A percentile compares a stretch with the other conserved stretches of the same genome.
Conservation (phyloP, 805 yeast species). For the Lipomyces oligophaga region DNA sequence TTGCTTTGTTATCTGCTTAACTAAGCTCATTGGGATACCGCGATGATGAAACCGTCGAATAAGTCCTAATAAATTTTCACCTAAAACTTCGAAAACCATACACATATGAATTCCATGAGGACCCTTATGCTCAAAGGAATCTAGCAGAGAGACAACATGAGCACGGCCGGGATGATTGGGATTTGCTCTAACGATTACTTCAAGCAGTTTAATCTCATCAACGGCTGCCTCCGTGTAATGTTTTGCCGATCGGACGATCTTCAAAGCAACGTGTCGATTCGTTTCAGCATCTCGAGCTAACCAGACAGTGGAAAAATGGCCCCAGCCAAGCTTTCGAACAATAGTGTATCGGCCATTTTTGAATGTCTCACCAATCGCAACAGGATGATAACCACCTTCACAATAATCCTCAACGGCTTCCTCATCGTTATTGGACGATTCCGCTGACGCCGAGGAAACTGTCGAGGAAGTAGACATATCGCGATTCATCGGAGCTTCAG, state of each 20-base stretch:
- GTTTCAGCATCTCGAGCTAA: constrained; percentile 56
- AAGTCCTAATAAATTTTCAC: constrained; percentile 84
- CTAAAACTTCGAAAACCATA: constrained; percentile 96
- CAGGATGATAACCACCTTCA: constrained; percentile 95
- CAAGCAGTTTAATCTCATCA: constrained; percentile 82
- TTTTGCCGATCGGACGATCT: constrained; percentile 84
- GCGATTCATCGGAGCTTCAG: constrained; percentile 5
- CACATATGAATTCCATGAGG: constrained; percentile 91
- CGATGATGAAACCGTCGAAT: constrained; percentile 73
- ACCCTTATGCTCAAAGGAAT: constrained; percentile 80
- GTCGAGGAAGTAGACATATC: constrained; percentile 11
- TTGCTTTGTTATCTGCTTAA: constrained; percentile 79
- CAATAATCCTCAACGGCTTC: constrained; percentile 83
- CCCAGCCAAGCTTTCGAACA: constrained; percentile 96
- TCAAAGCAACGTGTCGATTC: constrained; percentile 81
- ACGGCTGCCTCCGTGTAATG: constrained; percentile 91
- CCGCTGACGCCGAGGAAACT: constrained; percentile 5
- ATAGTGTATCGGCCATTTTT: constrained; percentile 71
- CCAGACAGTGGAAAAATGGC: constrained; percentile 97
- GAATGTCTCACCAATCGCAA: constrained; percentile 78
- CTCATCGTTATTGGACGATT: constrained; percentile 49
- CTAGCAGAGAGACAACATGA: constrained; percentile 75
- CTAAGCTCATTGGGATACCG: constrained; percentile 72
- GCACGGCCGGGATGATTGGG: constrained; percentile 73
- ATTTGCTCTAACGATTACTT: constrained; percentile 57